Evolutionary conservation across 768 basidiomycete genomes (phyloP).

Genomic region (Macrolepiota fuliginosa): DNA sequence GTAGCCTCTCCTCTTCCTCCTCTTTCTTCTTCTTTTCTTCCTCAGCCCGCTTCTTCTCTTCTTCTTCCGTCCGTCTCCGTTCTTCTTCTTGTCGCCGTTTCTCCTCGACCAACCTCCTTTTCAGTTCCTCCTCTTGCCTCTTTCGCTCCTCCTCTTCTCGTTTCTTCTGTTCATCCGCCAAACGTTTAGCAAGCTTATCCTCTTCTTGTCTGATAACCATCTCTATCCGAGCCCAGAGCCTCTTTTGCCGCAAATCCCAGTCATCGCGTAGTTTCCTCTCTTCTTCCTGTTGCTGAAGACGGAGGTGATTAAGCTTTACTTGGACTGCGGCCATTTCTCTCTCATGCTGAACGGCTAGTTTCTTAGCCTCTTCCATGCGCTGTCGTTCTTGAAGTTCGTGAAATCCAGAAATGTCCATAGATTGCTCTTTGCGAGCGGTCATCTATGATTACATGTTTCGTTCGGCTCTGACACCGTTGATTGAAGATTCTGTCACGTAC

Average conservation of each 20-base stretch:
- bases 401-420: slow-evolving; percentile 28
- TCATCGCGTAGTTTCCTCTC: slow-evolving; percentile 40
- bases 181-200: slow-evolving; percentile 46
- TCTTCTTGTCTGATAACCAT: slow-evolving; percentile 60
- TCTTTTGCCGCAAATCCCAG: slow-evolving; percentile 54
- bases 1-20: slow-evolving; percentile 32
- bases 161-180: slow-evolving; percentile 58
- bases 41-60: slow-evolving; percentile 35
- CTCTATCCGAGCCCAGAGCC: slow-evolving; percentile 60
- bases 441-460: slow-evolving; percentile 27
- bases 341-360: slow-evolving; percentile 38
- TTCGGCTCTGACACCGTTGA: background rate
- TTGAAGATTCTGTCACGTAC: slow-evolving; percentile 29
- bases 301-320: slow-evolving; percentile 37
- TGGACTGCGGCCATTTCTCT: slow-evolving; percentile 55
- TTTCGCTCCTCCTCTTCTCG: slow-evolving; percentile 44
- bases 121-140: slow-evolving; percentile 38
- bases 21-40: slow-evolving; percentile 37
- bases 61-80: slow-evolving; percentile 39
- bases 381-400: slow-evolving; percentile 46
- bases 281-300: slow-evolving; percentile 42
- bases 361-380: slow-evolving; percentile 28
- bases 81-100: slow-evolving; percentile 41
- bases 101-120: slow-evolving; percentile 47
- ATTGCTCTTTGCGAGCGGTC: slow-evolving; percentile 42